Conservation (phyloP, 371 early-diverging fungal species). For the Lichtheimia ramosa region DNA sequence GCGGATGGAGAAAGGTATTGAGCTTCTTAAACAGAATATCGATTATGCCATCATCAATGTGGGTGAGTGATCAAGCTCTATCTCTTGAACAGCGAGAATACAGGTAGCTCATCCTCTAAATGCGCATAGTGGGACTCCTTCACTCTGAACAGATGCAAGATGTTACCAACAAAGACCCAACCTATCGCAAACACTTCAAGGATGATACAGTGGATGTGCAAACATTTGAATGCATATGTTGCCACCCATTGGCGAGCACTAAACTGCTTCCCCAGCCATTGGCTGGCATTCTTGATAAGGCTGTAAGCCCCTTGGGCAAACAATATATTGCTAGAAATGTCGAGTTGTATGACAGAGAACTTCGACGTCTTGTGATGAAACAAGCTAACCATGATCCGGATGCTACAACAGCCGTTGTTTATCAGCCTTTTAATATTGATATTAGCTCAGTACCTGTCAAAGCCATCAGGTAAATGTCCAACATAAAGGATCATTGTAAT, state of each 20-base stretch:
- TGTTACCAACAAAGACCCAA: slow-evolving; percentile 11
- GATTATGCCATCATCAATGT: slow-evolving; percentile 17
- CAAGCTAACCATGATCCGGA: background rate
- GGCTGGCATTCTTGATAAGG: background rate
- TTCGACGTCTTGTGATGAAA: slow-evolving; percentile 7
- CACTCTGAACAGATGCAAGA: slow-evolving; percentile 17
- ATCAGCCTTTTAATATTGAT: slow-evolving; percentile 24
- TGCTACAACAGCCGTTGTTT: slow-evolving; percentile 19
- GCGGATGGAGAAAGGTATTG: slow-evolving; percentile 13
- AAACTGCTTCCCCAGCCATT: background rate
- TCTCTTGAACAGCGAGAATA: too few species aligned
- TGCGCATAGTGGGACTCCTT: slow-evolving; percentile 15
- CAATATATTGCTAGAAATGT: background rate
- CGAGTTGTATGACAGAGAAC: slow-evolving; percentile 1
- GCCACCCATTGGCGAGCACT: slow-evolving; percentile 5
- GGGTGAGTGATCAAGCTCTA: slow-evolving; percentile 9
- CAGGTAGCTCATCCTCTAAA: too few species aligned
- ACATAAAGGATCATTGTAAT: too few species aligned
- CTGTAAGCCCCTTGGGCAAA: background rate
- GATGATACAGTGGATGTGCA: slow-evolving; percentile 19
- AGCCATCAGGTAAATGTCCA: slow-evolving; percentile 19
- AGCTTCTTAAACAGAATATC: slow-evolving; percentile 12
- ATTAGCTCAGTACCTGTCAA: slow-evolving; percentile 14
- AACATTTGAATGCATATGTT: slow-evolving; percentile 32
- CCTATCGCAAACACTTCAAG: slow-evolving; percentile 27